Evolutionary conservation across 371 early-diverging fungal species (phyloP), one percentile per base, ranked within the genome.

Genomic region (Basidiobolus meristosporus): DNA sequence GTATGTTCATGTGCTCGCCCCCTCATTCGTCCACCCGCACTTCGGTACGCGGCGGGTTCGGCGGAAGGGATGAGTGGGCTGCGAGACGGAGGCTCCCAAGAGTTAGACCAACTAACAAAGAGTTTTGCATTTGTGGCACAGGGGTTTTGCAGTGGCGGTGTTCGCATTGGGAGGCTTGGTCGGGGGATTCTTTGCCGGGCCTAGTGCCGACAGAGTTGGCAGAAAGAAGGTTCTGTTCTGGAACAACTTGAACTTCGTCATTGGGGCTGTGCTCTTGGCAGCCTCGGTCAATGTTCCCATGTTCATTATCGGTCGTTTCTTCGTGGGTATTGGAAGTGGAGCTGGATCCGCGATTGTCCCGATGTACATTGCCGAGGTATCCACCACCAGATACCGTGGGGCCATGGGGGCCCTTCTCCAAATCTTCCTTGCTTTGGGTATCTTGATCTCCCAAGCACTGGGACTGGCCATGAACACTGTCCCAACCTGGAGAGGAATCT

Each of bases 251-350:
- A 55, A 63, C 22, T 79, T 72, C 51, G 53, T 82, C 21, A 44
- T 71, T 22, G 79, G 85, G 28, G 68, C 71, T 12, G 38, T 74
- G 12, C 49, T 77, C 1, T 57, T 84, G 16, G 62, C 68, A 18
- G 43, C 66, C 16, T 53, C 77, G 6, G 66, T 64, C 10, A 60
- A 64, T 3, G 53, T 61, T 39, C 68, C 55, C n/a, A 70, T 71
- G 47, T 73, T 89, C 40, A 70, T 69, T 38, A 30, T 82, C 36
- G 92, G 87, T 0, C 74, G 96, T 40, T 60, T 91, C 45, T 46
- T 88, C 28, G 63, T 73, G 34, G 97, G 97, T 38, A 51, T 83
- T 38, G 90, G 74, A 4, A 66, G 77, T 31, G 93, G 92, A 14
- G 59, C 80, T 7, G 72, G 77, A 40, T 77, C 85, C 31, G 78